These are phyloP conservation scores for Didymella pomorum DNA, from an alignment of 2,329 filamentous ascomycete genomes.

Conservation along the genomic window DNA sequence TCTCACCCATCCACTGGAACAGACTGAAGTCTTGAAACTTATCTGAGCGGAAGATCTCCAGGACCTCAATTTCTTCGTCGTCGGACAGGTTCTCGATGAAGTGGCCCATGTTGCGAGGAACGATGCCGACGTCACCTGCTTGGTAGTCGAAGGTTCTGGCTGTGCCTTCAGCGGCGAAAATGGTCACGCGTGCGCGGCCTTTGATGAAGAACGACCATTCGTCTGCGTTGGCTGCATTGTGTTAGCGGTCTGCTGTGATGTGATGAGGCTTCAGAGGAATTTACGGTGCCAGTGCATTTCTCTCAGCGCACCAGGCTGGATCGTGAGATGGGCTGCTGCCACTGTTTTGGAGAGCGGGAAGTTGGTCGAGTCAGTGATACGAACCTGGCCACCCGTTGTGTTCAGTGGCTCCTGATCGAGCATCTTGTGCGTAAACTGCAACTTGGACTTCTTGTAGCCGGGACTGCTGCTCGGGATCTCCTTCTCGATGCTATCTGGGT, in stretches of 20 bases:
- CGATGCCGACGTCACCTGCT: constrained; percentile 78
- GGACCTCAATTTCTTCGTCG: constrained; percentile 76
- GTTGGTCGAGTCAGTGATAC: constrained; percentile 78
- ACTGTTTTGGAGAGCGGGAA: constrained; percentile 78
- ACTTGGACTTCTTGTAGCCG: constrained; percentile 70
- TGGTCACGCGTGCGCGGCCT: constrained; percentile 75
- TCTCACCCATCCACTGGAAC: constrained; percentile 79
- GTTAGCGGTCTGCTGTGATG: constrained; percentile 1
- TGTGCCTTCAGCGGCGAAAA: constrained; percentile 73
- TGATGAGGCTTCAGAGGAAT: background rate
- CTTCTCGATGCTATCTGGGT: constrained; percentile 69
- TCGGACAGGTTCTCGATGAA: constrained; percentile 81
- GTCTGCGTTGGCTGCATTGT: constrained; percentile 64
- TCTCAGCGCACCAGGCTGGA: constrained; percentile 74
- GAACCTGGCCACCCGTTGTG: constrained; percentile 73
- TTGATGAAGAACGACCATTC: constrained; percentile 83
- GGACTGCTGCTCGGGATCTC: constrained; percentile 67
- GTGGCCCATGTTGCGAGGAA: constrained; percentile 78
- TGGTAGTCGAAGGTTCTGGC: constrained; percentile 80
- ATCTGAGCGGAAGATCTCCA: constrained; percentile 77
- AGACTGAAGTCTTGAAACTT: constrained; percentile 76
- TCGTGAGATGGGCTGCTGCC: constrained; percentile 74
- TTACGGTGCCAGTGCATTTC: constrained; percentile 82
- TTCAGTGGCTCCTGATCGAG: constrained; percentile 72
- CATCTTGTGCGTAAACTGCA: constrained; percentile 75